Percentiles rank a stretch among this genome's conserved stretches.
Evolutionary conservation across 2,329 filamentous ascomycete genomes (phyloP).

Genomic region (Monilinia vaccinii-corymbosi): DNA sequence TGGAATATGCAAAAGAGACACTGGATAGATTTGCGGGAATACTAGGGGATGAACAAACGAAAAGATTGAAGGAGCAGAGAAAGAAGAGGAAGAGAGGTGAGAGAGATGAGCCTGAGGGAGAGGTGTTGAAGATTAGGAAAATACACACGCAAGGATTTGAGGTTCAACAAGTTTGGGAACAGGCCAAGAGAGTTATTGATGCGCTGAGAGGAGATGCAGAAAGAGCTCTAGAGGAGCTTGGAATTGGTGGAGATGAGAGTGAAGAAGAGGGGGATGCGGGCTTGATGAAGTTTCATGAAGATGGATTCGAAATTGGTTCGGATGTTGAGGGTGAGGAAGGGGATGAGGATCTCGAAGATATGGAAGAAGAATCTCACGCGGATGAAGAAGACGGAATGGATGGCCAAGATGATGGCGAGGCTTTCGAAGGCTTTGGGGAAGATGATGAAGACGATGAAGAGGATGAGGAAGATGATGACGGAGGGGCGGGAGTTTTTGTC

Average conservation of each 20-base stretch:
- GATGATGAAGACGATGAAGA: slow-evolving; percentile 31
- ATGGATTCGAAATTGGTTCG: slow-evolving; percentile 32
- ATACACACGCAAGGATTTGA: slow-evolving; percentile 83
- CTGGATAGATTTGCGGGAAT: slow-evolving; percentile 70
- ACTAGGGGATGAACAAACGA: slow-evolving; percentile 63
- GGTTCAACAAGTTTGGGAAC: slow-evolving; percentile 86
- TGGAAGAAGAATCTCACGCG: slow-evolving; percentile 25
- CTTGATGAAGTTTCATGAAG: slow-evolving; percentile 32
- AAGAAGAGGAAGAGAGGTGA: slow-evolving; percentile 68
- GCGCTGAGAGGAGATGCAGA: slow-evolving; percentile 48
- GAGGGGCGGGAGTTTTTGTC: slow-evolving; percentile 46
- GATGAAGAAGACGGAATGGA: slow-evolving; percentile 30
- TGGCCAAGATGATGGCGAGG: slow-evolving; percentile 25
- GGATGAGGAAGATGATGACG: slow-evolving; percentile 41
- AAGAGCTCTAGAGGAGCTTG: slow-evolving; percentile 34
- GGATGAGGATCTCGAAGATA: slow-evolving; percentile 31
- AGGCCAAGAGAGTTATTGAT: slow-evolving; percentile 75
- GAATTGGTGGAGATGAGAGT: slow-evolving; percentile 19
- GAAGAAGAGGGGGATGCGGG: slow-evolving; percentile 30
- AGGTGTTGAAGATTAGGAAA: slow-evolving; percentile 66
- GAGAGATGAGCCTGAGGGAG: slow-evolving; percentile 35
- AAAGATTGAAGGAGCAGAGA: slow-evolving; percentile 56
- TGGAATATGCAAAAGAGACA: slow-evolving; percentile 69
- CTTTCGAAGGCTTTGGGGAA: slow-evolving; percentile 26
- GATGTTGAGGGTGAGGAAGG: slow-evolving; percentile 28